Conservation (phyloP, 1,284 basidiomycete genomes). For the Marasmius oreades region DNA sequence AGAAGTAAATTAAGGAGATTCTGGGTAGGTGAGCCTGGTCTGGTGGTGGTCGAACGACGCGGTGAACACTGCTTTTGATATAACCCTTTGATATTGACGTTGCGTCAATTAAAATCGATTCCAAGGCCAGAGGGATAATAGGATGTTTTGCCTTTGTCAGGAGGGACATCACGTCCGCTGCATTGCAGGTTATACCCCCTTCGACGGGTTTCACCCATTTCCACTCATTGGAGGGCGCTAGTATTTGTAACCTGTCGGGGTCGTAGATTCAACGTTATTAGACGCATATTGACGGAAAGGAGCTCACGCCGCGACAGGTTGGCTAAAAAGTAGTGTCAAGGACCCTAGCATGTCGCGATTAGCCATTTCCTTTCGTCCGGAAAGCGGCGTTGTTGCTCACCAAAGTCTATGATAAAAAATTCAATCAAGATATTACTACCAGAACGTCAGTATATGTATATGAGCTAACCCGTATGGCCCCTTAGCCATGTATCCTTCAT, state of each 20-base stretch:
- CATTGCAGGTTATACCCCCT: constrained; percentile 3
- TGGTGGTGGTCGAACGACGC: constrained; percentile 44
- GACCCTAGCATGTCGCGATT: too few species aligned
- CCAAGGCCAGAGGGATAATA: background rate
- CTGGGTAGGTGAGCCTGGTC: constrained; percentile 35
- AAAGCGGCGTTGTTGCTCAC: too few species aligned
- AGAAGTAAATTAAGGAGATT: constrained; percentile 23
- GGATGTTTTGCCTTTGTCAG: constrained; percentile 16
- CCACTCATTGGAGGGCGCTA: background rate
- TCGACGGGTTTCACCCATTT: constrained; percentile 1
- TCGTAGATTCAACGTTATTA: background rate
- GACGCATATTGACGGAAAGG: background rate
- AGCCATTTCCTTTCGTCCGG: too few species aligned
- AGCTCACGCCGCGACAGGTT: background rate
- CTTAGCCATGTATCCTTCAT: too few species aligned
- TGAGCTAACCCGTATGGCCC: too few species aligned
- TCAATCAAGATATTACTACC: too few species aligned
- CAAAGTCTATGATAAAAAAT: too few species aligned
- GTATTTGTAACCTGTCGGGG: background rate
- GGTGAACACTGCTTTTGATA: constrained; percentile 44
- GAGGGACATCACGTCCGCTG: constrained; percentile 19
- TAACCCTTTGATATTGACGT: constrained; percentile 16
- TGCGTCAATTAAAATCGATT: too few species aligned
- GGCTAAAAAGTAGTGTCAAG: too few species aligned
- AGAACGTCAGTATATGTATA: too few species aligned